Percentiles rank a stretch among this genome's conserved stretches.
These are phyloP conservation scores for Erythrobasidium yunnanense DNA, from an alignment of 768 basidiomycete species.

Conservation along the genomic window DNA sequence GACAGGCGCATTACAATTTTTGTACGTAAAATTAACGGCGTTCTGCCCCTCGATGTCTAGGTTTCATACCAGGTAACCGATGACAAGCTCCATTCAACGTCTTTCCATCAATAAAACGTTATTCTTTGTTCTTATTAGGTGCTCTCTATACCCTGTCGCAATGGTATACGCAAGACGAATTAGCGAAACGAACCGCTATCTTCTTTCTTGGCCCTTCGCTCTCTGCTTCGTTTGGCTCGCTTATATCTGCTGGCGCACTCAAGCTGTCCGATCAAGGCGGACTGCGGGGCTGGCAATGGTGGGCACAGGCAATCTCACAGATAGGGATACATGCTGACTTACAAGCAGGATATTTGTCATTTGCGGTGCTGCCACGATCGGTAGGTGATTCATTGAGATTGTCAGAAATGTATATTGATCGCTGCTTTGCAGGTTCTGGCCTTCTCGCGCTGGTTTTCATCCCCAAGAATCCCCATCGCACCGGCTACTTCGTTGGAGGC, in stretches of 20 bases:
- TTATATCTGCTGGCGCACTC: conserved; percentile 10
- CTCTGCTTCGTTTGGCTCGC: background rate
- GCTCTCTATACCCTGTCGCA: conserved; percentile 2
- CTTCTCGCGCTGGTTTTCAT: conserved; percentile 19
- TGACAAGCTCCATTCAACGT: no score
- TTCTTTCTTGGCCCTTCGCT: conserved; percentile 2
- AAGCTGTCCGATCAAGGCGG: background rate
- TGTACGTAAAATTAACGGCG: no score
- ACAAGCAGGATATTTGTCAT: conserved; percentile 9
- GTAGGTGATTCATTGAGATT: background rate
- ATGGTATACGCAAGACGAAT: conserved; percentile 6
- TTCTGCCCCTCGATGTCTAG: no score
- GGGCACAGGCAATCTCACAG: background rate
- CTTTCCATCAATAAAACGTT: no score
- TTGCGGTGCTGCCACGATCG: conserved; percentile 7
- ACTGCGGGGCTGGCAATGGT: conserved; percentile 16
- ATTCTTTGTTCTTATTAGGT: conserved; percentile 19
- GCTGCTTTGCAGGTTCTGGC: background rate
- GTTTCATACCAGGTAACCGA: no score
- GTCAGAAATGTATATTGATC: background rate
- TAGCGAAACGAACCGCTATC: conserved; percentile 5
- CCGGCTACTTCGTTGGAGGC: no score
- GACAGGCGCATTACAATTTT: no score
- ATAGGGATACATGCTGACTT: background rate
- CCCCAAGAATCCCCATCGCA: background rate